phyloP scores from a whole-genome alignment of 2,329 filamentous ascomycete species.

The Trichoderma gracile region DNA sequence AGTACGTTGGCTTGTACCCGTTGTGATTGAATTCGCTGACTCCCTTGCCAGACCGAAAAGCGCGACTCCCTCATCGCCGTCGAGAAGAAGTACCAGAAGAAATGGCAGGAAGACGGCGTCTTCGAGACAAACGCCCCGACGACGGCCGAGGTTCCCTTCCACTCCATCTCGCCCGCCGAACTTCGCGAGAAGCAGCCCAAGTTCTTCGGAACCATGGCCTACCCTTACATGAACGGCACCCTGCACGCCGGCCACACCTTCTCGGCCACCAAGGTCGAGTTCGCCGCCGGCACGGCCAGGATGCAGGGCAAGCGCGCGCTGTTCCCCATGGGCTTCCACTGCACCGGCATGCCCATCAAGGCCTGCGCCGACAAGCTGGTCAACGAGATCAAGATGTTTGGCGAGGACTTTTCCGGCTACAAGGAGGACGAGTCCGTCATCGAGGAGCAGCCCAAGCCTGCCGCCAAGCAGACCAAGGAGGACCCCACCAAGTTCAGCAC shows the following conservation, averaged over 20 bases:
- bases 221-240: slow-evolving; percentile 78
- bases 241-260: slow-evolving; percentile 92
- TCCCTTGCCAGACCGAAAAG: slow-evolving; percentile 69
- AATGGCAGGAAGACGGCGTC: slow-evolving; percentile 55
- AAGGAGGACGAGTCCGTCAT: slow-evolving; percentile 60
- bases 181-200: slow-evolving; percentile 82
- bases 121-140: slow-evolving; percentile 88
- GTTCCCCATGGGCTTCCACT: slow-evolving; percentile 91
- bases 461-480: slow-evolving; percentile 68
- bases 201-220: slow-evolving; percentile 69
- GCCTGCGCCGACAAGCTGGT: slow-evolving; percentile 94
- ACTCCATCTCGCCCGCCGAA: slow-evolving; percentile 71
- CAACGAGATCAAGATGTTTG: slow-evolving; percentile 86
- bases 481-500: slow-evolving; percentile 89
- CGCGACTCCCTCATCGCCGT: slow-evolving; percentile 76
- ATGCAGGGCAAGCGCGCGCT: slow-evolving; percentile 88
- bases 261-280: slow-evolving; percentile 90
- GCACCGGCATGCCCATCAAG: slow-evolving; percentile 96
- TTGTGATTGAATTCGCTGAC: background rate
- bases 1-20: slow-evolving; percentile 39
- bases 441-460: slow-evolving; percentile 49
- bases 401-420: slow-evolving; percentile 79
- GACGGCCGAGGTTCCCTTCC: slow-evolving; percentile 71
- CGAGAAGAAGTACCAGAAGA: slow-evolving; percentile 89
- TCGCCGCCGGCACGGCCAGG: slow-evolving; percentile 78